These are phyloP conservation scores for Purshia tridentata DNA, from an alignment of 306 rosid genomes.

Conservation along the genomic window DNA sequence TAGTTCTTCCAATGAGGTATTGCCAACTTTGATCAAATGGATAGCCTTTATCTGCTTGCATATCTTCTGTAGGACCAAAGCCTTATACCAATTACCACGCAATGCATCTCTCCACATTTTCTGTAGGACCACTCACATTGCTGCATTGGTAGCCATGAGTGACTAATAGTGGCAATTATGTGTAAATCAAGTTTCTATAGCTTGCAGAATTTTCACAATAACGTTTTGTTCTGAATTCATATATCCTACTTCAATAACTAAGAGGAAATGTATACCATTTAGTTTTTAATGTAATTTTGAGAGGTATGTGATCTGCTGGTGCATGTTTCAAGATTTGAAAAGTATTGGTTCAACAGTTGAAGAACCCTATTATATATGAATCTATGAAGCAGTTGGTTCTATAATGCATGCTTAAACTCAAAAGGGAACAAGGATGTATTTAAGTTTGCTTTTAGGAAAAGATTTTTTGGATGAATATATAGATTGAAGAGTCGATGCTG, in stretches of 20 bases:
- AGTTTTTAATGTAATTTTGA: neutral
- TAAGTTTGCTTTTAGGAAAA: too few relatives aligned
- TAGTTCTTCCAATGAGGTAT: neutral
- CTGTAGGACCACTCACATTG: neutral
- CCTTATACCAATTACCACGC: conserved; percentile 1
- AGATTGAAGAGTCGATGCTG: too few relatives aligned
- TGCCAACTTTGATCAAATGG: conserved; percentile 10
- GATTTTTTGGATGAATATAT: too few relatives aligned
- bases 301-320: neutral
- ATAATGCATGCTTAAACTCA: too few relatives aligned
- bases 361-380: too few relatives aligned
- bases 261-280: neutral
- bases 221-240: neutral
- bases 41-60: conserved; percentile 1
- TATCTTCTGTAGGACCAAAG: conserved; percentile 7
- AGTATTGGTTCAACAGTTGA: too few relatives aligned
- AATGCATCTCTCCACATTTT: neutral
- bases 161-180: neutral
- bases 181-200: neutral
- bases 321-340: too few relatives aligned
- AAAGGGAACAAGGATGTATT: too few relatives aligned
- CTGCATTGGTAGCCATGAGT: neutral
- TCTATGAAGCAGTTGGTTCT: too few relatives aligned
- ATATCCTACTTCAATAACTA: neutral
- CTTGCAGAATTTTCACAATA: neutral